Conservation (phyloP, 139 green algal species). For the Chlorella sp. region DNA sequence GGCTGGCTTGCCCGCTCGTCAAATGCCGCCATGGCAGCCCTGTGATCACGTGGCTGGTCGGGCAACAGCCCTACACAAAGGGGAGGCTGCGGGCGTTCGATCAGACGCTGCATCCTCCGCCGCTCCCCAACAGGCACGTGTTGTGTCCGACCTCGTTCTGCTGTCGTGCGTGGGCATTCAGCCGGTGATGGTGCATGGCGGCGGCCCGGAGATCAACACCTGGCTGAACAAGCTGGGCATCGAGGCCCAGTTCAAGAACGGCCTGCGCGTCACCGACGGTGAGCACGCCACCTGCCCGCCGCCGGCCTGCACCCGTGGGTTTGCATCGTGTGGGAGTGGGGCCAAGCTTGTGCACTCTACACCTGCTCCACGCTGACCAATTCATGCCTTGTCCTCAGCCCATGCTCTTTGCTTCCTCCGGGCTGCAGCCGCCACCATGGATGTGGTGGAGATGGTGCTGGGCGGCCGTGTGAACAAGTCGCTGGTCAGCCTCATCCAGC, state of each 20-base stretch:
- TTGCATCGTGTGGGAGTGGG: too few species aligned
- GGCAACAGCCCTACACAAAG: too few species aligned
- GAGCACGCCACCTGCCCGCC: not conserved
- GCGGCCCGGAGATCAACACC: slow-evolving; percentile 98
- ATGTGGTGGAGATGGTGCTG: slow-evolving; percentile 99
- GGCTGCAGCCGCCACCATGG: slow-evolving; percentile 91
- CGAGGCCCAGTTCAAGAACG: slow-evolving; percentile 95
- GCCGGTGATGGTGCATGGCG: slow-evolving; percentile 96
- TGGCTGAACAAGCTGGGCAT: slow-evolving; percentile 97
- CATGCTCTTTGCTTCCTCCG: not conserved
- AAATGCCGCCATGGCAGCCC: too few species aligned
- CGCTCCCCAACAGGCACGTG: slow-evolving; percentile 68
- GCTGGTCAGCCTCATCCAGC: slow-evolving; percentile 96
- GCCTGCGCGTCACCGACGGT: slow-evolving; percentile 96
- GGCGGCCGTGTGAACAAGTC: slow-evolving; percentile 98
- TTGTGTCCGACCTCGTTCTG: slow-evolving; percentile 96
- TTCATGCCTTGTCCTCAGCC: too few species aligned
- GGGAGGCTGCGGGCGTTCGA: too few species aligned
- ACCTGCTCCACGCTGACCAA: too few species aligned
- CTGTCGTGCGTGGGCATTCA: slow-evolving; percentile 93
- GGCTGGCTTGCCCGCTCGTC: too few species aligned
- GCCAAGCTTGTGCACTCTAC: too few species aligned
- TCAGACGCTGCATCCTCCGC: not conserved
- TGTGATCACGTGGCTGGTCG: too few species aligned
- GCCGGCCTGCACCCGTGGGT: too few species aligned